These are phyloP conservation scores for Pseudogymnoascus pannorum DNA, from an alignment of 2,329 filamentous ascomycete genomes.

Conservation along the genomic window DNA sequence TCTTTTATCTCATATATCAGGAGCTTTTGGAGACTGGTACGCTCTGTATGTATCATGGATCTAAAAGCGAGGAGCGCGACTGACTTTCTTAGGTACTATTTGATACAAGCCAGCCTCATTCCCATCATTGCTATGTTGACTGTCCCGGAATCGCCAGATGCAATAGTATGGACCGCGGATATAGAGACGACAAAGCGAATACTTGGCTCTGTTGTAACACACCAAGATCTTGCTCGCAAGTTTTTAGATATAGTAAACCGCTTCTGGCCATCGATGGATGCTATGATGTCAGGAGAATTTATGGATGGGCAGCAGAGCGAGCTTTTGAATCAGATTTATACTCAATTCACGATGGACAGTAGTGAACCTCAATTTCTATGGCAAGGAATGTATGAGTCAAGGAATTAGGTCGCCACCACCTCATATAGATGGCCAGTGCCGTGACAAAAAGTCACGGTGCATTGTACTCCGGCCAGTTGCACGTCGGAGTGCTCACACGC, in stretches of 20 bases:
- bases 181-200: neutral
- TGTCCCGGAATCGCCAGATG: neutral
- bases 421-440: neutral
- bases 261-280: neutral
- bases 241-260: neutral
- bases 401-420: neutral
- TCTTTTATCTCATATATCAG: neutral
- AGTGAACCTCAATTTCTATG: neutral
- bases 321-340: neutral
- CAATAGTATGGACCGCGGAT: neutral
- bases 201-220: neutral
- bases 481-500: neutral
- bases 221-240: neutral
- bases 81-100: neutral
- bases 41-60: neutral
- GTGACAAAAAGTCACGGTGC: neutral
- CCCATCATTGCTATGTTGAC: neutral
- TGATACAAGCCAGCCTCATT: neutral
- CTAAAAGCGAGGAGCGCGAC: neutral
- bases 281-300: neutral
- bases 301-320: neutral
- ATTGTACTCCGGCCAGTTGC: neutral
- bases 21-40: neutral
- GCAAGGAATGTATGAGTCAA: neutral
- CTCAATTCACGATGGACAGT: neutral